Evolutionary conservation across 179 eudicot genomes (phyloP).

Genomic region (Spergularia azorica): DNA sequence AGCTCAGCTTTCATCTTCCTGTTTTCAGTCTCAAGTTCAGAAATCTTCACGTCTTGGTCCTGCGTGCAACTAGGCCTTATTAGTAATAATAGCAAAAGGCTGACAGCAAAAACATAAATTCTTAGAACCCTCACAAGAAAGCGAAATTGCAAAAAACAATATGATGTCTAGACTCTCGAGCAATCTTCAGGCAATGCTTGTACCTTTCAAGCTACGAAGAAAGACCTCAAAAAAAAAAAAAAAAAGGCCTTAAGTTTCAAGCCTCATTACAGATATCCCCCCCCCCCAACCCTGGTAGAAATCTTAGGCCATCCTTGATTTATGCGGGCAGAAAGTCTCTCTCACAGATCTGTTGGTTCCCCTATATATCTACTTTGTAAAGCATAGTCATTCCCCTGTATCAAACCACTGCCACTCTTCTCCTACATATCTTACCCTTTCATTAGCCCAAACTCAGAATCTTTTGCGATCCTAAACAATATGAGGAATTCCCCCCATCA

Average conservation of each 20-base stretch:
- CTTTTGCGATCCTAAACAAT: too few relatives aligned
- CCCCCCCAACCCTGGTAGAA: not conserved
- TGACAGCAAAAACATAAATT: constrained; percentile 2
- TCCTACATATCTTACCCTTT: too few relatives aligned
- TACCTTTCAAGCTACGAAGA: not conserved
- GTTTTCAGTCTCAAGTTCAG: constrained; percentile 91
- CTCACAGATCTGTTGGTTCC: too few relatives aligned
- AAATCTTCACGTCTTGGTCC: constrained; percentile 81
- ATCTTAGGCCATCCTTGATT: too few relatives aligned
- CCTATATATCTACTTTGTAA: too few relatives aligned
- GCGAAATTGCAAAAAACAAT: not conserved
- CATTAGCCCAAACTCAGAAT: too few relatives aligned
- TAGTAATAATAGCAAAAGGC: not conserved
- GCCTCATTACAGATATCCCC: not conserved
- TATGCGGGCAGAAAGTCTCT: too few relatives aligned
- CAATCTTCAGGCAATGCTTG: not conserved
- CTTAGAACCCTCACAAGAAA: not conserved
- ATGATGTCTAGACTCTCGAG: not conserved
- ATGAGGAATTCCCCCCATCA: too few relatives aligned
- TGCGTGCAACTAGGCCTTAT: constrained; percentile 35
- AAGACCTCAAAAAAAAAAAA: too few relatives aligned
- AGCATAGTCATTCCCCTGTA: too few relatives aligned
- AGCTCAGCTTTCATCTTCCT: constrained; percentile 97
- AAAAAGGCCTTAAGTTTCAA: not conserved
- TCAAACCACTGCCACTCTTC: too few relatives aligned